These are phyloP conservation scores for Colletotrichum sidae DNA, from an alignment of 2,329 filamentous ascomycete genomes.

Conservation along the genomic window DNA sequence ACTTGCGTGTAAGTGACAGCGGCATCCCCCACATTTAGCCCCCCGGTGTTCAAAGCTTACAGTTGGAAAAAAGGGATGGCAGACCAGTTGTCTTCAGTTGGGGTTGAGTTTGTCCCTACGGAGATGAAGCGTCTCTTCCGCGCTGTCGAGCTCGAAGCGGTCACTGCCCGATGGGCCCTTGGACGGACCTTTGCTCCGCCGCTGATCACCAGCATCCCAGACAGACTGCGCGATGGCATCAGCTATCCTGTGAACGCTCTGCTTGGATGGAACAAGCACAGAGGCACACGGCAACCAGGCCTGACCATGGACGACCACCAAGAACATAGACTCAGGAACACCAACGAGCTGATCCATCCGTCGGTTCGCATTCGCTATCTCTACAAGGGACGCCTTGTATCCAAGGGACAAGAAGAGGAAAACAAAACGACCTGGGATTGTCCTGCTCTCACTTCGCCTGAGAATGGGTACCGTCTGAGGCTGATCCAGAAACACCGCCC, in stretches of 20 bases:
- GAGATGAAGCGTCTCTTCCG: conserved; percentile 40
- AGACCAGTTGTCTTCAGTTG: conserved; percentile 41
- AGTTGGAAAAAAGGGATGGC: conserved; percentile 37
- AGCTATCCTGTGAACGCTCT: conserved; percentile 12
- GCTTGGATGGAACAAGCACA: conserved; percentile 3
- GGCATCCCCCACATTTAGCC: no score
- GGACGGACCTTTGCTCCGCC: conserved; percentile 37
- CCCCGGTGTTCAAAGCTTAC: neutral
- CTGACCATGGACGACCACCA: conserved; percentile 38
- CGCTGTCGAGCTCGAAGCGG: conserved; percentile 16
- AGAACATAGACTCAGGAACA: neutral
- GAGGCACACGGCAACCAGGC: conserved; percentile 40
- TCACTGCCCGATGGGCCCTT: conserved; percentile 37
- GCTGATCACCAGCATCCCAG: conserved; percentile 21
- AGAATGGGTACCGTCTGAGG: no score
- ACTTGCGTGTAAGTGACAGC: conserved; percentile 36
- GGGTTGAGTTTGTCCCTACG: conserved; percentile 40
- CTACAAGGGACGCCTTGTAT: conserved; percentile 43
- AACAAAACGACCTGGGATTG: conserved; percentile 35
- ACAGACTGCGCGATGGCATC: conserved; percentile 3
- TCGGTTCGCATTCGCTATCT: conserved; percentile 47
- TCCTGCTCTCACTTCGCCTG: no score
- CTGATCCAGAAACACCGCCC: no score
- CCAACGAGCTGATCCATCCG: conserved; percentile 47
- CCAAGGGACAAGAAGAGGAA: conserved; percentile 43